Conservation (phyloP, 352 stramenopile species). For the Globisporangium takayamanum region DNA sequence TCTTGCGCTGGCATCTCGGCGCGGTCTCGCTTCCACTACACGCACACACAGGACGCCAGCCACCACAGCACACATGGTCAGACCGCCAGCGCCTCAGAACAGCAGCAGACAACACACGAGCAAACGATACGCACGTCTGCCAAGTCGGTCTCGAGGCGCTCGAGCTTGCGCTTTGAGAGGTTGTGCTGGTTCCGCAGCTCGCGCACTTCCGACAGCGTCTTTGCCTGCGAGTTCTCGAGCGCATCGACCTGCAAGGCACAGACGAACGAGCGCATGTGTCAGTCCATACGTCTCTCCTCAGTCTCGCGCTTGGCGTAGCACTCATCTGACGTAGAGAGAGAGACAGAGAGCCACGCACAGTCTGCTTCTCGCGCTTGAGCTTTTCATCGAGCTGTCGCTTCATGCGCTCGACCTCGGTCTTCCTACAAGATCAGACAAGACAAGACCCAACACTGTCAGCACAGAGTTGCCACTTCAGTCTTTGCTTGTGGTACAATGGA, state of each 20-base stretch:
- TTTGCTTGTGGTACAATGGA: not conserved
- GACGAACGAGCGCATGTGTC: not conserved
- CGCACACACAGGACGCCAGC: not conserved
- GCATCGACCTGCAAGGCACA: conserved; percentile 41
- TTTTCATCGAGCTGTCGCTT: conserved; percentile 57
- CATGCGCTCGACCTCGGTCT: conserved; percentile 33
- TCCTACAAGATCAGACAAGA: conserved; percentile 19
- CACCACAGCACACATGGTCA: not conserved
- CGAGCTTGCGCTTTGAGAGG: conserved; percentile 47
- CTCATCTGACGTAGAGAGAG: not conserved
- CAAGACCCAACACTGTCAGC: not conserved
- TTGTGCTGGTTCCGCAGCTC: conserved; percentile 73
- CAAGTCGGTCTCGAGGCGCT: conserved; percentile 60
- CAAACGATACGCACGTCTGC: conserved; percentile 24
- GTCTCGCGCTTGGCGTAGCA: not conserved
- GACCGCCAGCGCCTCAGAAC: not conserved
- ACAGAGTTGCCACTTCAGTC: not conserved
- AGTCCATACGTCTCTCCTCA: not conserved
- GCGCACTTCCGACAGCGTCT: conserved; percentile 64
- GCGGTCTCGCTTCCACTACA: conserved; percentile 56
- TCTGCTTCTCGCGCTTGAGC: conserved; percentile 59
- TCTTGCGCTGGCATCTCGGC: conserved; percentile 41
- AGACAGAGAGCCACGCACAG: conserved; percentile 12
- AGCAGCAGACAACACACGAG: not conserved
- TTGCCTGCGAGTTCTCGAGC: conserved; percentile 52